Evolutionary conservation across 371 early-diverging fungal genomes (phyloP).

Genomic region (Syncephalis fuscata): DNA sequence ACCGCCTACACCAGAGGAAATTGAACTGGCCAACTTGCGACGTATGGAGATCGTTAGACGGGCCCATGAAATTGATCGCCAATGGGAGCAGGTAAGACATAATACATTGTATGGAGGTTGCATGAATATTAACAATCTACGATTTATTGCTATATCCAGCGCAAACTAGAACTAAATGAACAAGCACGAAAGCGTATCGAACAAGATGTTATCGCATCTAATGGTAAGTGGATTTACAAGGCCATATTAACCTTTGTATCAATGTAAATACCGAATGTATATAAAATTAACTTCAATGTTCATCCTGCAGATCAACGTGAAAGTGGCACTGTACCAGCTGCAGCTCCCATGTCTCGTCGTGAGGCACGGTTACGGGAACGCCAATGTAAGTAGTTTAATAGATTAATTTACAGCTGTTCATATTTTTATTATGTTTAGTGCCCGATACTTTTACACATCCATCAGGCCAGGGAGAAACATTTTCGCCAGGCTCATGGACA

Average conservation of each 20-base stretch:
- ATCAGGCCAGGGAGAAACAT: background rate
- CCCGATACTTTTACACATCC: background rate
- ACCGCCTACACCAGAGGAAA: slow-evolving; percentile 33
- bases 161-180: background rate
- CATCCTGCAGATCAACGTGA: background rate
- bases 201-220: background rate
- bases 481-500: background rate
- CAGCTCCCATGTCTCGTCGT: background rate
- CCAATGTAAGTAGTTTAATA: background rate
- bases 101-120: background rate
- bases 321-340: background rate
- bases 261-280: background rate
- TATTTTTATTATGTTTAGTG: background rate
- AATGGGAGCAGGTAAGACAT: slow-evolving; percentile 11
- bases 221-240: no score
- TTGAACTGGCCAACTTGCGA: slow-evolving; percentile 11
- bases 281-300: no score
- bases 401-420: background rate
- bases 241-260: background rate
- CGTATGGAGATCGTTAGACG: slow-evolving; percentile 11
- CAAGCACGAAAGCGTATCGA: background rate
- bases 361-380: background rate
- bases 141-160: background rate
- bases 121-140: background rate
- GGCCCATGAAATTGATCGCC: slow-evolving; percentile 13